phyloP scores from a whole-genome alignment of 2,329 filamentous ascomycete genomes.

The Aureobasidium sp. region DNA sequence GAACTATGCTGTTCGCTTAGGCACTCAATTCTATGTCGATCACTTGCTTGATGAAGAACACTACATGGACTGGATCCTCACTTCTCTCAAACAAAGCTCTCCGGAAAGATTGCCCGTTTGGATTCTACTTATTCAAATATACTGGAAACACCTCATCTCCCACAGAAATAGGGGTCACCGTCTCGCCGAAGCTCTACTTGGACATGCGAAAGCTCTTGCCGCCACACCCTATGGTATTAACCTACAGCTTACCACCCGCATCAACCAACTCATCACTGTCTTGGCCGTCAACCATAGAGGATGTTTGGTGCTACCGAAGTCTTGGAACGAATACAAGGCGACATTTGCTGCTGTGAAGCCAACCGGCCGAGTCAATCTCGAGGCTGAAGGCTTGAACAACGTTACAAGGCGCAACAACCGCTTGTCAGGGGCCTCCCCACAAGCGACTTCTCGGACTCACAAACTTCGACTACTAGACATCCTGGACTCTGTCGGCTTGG shows the following conservation, averaged over 20 bases:
- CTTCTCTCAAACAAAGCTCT: conserved; percentile 59
- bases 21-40: conserved; percentile 74
- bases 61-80: conserved; percentile 84
- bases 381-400: conserved; percentile 26
- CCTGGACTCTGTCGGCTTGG: conserved; percentile 22
- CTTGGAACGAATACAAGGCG: conserved; percentile 59
- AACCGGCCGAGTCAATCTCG: background rate
- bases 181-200: conserved; percentile 62
- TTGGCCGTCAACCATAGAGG: conserved; percentile 58
- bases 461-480: conserved; percentile 27
- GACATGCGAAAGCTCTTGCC: conserved; percentile 48
- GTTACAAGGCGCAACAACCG: conserved; percentile 43
- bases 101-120: conserved; percentile 74
- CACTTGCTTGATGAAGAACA: conserved; percentile 80
- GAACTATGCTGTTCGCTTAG: conserved; percentile 75
- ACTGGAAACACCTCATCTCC: conserved; percentile 71
- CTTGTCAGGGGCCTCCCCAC: conserved; percentile 32
- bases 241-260: conserved; percentile 46
- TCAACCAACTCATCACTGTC: conserved; percentile 47
- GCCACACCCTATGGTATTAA: background rate
- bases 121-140: conserved; percentile 73
- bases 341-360: background rate
- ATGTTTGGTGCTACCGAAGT: conserved; percentile 63
- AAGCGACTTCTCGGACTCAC: conserved; percentile 53
- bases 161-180: conserved; percentile 67